A percentile compares a stretch with the other conserved stretches of the same genome.
phyloP scores from a whole-genome alignment of 1,284 basidiomycete species.

The Melampsora americana region DNA sequence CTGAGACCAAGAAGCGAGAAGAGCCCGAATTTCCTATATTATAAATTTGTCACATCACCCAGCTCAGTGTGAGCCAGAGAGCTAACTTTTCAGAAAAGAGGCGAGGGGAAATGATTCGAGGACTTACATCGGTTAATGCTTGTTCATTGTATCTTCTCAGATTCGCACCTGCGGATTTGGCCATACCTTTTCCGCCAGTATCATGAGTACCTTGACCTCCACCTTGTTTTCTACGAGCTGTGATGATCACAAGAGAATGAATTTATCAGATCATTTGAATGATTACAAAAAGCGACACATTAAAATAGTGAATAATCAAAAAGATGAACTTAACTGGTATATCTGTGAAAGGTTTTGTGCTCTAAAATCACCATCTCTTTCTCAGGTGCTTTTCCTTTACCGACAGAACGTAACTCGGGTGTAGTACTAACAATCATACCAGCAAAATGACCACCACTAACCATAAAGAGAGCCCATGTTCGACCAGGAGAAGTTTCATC shows the following conservation, averaged over 20 bases:
- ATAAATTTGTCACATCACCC: slow-evolving; percentile 23
- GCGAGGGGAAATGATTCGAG: slow-evolving; percentile 45
- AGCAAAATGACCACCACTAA: slow-evolving; percentile 37
- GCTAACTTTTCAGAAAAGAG: slow-evolving; percentile 70
- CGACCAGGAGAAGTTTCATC: not conserved
- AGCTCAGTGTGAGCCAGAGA: slow-evolving; percentile 51
- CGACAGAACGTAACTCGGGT: slow-evolving; percentile 16
- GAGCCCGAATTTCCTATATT: slow-evolving; percentile 74
- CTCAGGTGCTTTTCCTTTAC: slow-evolving; percentile 48
- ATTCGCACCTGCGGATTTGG: slow-evolving; percentile 90
- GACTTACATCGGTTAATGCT: slow-evolving; percentile 75
- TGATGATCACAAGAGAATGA: not conserved
- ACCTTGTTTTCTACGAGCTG: slow-evolving; percentile 94
- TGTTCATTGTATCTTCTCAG: slow-evolving; percentile 93
- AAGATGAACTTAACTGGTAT: slow-evolving; percentile 71
- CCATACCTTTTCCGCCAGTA: slow-evolving; percentile 77
- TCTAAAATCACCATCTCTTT: slow-evolving; percentile 72
- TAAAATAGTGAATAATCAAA: slow-evolving; percentile 55
- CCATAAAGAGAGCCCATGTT: slow-evolving; percentile 34
- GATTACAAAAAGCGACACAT: not conserved
- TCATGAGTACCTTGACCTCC: slow-evolving; percentile 91
- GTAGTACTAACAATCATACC: slow-evolving; percentile 23
- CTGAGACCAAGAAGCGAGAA: slow-evolving; percentile 77
- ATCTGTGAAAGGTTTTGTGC: slow-evolving; percentile 97
- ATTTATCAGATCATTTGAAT: not conserved